These are phyloP conservation scores for Ceratobasidium papillatum DNA, from an alignment of 1,284 basidiomycete genomes.

Conservation along the genomic window DNA sequence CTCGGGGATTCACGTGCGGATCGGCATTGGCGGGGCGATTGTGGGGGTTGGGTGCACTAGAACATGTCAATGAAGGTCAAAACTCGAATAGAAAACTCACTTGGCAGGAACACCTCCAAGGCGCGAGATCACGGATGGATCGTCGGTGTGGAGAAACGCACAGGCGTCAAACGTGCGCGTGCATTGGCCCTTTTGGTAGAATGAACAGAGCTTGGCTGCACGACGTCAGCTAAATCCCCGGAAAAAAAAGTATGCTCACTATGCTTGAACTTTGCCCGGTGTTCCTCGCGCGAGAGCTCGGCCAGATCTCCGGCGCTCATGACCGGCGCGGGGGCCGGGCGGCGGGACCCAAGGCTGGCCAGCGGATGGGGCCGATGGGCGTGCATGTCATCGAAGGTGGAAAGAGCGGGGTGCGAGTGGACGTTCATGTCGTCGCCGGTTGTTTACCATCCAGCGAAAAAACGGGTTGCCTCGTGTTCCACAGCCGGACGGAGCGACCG, in stretches of 20 bases:
- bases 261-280: slow-evolving; percentile 30
- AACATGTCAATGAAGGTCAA: neutral
- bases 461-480: slow-evolving; percentile 10
- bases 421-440: slow-evolving; percentile 27
- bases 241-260: neutral
- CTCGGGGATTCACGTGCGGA: slow-evolving; percentile 36
- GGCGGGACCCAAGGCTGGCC: neutral
- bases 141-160: slow-evolving; percentile 32
- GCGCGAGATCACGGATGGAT: slow-evolving; percentile 18
- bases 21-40: slow-evolving; percentile 24
- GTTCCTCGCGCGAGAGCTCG: slow-evolving; percentile 33
- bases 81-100: neutral
- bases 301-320: slow-evolving; percentile 27
- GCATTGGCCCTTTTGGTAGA: slow-evolving; percentile 38
- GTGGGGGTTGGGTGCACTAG: slow-evolving; percentile 27
- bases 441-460: slow-evolving; percentile 1
- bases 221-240: neutral
- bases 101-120: slow-evolving; percentile 25
- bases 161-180: slow-evolving; percentile 37
- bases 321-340: neutral
- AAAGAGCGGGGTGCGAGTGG: slow-evolving; percentile 31
- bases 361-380: neutral
- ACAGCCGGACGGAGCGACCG: neutral
- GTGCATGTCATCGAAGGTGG: slow-evolving; percentile 29
- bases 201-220: slow-evolving; percentile 31